Percentiles rank a stretch among this genome's conserved stretches.
phyloP scores from a whole-genome alignment of 495 filamentous ascomycete genomes.

The Podospora conica region DNA sequence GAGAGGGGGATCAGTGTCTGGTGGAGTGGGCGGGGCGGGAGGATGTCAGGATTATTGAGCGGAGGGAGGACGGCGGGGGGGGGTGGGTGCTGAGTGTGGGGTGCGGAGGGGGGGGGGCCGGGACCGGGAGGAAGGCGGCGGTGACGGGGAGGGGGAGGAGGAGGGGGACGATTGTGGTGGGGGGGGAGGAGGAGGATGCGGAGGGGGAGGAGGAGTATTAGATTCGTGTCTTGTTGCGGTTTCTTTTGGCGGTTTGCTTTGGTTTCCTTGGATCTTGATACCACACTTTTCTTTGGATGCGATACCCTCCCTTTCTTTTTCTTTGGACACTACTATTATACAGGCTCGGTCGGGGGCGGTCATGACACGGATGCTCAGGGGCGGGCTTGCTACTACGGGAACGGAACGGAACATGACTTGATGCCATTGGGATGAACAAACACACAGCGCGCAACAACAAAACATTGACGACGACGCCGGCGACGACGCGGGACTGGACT shows the following conservation, averaged over 20 bases:
- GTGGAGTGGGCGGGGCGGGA: conserved; percentile 40
- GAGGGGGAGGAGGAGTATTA: too few species aligned
- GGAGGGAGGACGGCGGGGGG: not conserved
- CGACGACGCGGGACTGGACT: too few species aligned
- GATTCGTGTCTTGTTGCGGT: too few species aligned
- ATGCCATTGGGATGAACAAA: not conserved
- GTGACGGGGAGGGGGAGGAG: not conserved
- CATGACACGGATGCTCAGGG: too few species aligned
- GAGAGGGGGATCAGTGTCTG: conserved; percentile 31
- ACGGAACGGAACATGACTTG: not conserved
- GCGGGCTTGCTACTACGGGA: too few species aligned
- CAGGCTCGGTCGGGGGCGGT: not conserved
- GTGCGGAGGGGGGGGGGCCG: not conserved
- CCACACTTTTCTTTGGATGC: not conserved
- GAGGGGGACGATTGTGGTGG: not conserved
- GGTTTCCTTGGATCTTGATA: not conserved
- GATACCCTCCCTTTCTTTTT: not conserved
- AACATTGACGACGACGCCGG: not conserved
- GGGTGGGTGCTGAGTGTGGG: conserved; percentile 14
- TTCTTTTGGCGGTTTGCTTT: too few species aligned
- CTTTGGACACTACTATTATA: not conserved
- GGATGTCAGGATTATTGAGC: conserved; percentile 35
- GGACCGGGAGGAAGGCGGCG: not conserved
- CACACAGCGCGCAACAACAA: too few species aligned
- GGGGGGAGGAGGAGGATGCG: not conserved